Percentiles rank a stretch among this genome's conserved stretches.
phyloP scores from a whole-genome alignment of 1,284 basidiomycete genomes.

The Ustilago tritici region DNA sequence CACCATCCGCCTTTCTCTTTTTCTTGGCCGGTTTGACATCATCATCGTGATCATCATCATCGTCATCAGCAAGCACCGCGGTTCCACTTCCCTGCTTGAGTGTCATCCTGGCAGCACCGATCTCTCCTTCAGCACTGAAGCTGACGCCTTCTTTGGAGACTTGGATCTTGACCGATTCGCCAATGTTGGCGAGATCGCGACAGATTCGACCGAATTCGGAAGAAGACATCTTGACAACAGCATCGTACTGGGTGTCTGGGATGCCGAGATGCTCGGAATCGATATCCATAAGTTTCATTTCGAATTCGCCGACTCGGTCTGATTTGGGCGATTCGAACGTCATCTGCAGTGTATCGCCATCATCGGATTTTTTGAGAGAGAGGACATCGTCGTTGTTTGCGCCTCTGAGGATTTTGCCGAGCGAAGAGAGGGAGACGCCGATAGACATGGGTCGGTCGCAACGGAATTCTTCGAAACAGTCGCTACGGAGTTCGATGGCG shows the following conservation, averaged over 20 bases:
- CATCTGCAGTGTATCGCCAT: conserved; percentile 88
- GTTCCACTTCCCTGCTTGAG: conserved; percentile 78
- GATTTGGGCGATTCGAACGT: conserved; percentile 91
- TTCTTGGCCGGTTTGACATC: conserved; percentile 62
- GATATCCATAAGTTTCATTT: conserved; percentile 99
- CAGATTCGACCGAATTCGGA: conserved; percentile 92
- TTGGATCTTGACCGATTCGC: conserved; percentile 95
- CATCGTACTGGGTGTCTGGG: conserved; percentile 98
- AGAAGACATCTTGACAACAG: conserved; percentile 88
- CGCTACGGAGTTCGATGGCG: conserved; percentile 76
- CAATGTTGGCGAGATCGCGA: conserved; percentile 89
- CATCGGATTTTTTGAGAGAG: conserved; percentile 90
- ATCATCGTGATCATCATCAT: conserved; percentile 66
- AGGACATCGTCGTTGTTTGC: conserved; percentile 96
- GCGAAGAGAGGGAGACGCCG: conserved; percentile 76
- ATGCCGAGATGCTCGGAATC: conserved; percentile 92
- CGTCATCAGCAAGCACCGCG: conserved; percentile 59
- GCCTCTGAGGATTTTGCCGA: conserved; percentile 96
- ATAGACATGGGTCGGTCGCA: conserved; percentile 93
- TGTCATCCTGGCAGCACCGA: conserved; percentile 89
- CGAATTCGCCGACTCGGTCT: conserved; percentile 96
- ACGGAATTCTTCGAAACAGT: conserved; percentile 75
- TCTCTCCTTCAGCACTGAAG: conserved; percentile 94
- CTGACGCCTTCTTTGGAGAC: conserved; percentile 95
- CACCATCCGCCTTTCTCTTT: conserved; percentile 57